Evolutionary conservation across 1,284 basidiomycete genomes (phyloP), one percentile per base, ranked within the genome.

Genomic region (Phenoliferia sp.): DNA sequence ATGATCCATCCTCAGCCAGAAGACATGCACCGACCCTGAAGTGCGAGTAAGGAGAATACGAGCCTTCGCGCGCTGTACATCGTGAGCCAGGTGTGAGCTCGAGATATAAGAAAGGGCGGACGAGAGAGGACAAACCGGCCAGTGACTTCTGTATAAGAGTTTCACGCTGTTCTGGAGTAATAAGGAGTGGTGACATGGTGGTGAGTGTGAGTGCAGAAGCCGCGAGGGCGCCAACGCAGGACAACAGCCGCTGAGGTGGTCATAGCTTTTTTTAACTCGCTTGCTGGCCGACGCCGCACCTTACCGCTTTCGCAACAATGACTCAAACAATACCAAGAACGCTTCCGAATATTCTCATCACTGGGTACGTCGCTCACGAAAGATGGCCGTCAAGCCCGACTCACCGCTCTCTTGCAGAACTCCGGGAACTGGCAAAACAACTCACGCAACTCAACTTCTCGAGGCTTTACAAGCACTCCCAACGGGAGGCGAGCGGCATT

Each of bases 271-370:
- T n/a, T n/a, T n/a, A n/a, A n/a, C n/a, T n/a, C n/a, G n/a, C n/a
- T n/a, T n/a, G n/a, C n/a, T n/a, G n/a, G 39, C 39, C 22, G 12
- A 44, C 12, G 39, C 39, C 59, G 22, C 26, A 5, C 32, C 32
- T 33, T 50, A 28, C 31, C 29, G 33, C 31, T 50, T 35, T n/a
- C 26, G 7, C n/a, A 26, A 33, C 22, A 32, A 64, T 54, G 33
- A 58, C 36, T 29, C 36, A 57, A 52, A 19, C 32, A 17, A 17
- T 39, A 48, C 55, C 56, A 54, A 62, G 72, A 16, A 34, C 32
- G 29, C 58, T 82, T 75, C 95, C 95, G 48, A 88, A 94, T 71
- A 92, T 98, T 76, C 82, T 98, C 71, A 87, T 99, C 75, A 98
- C 95, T 56, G 95, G 94, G 72, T 69, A 5, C 55, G 65, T n/a